These are phyloP conservation scores for Collybia sordida DNA, from an alignment of 768 basidiomycete genomes.

Conservation along the genomic window DNA sequence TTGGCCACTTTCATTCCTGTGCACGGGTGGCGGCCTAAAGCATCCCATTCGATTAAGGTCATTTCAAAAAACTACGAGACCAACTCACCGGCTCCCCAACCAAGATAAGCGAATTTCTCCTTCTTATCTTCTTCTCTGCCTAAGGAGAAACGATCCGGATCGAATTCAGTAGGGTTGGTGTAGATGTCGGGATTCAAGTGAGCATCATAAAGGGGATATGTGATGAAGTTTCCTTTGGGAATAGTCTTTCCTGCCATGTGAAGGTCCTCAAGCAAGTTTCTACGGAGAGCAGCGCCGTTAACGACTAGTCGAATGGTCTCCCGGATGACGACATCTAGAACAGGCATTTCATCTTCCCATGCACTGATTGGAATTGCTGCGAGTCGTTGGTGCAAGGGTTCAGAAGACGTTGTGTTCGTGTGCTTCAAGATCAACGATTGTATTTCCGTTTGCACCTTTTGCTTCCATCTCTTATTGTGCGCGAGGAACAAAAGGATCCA, in stretches of 20 bases:
- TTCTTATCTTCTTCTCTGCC: slow-evolving; percentile 36
- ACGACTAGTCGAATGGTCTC: slow-evolving; percentile 36
- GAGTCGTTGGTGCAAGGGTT: slow-evolving; percentile 33
- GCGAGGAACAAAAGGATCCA: slow-evolving; percentile 36
- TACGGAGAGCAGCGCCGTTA: slow-evolving; percentile 28
- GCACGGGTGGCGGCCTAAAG: slow-evolving; percentile 36
- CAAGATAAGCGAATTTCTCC: slow-evolving; percentile 29
- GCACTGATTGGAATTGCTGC: slow-evolving; percentile 30
- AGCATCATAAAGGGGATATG: slow-evolving; percentile 29
- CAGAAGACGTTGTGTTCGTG: slow-evolving; percentile 18
- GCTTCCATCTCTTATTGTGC: slow-evolving; percentile 32
- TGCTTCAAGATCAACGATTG: slow-evolving; percentile 27
- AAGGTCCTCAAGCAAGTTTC: slow-evolving; percentile 32
- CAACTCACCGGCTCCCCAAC: slow-evolving; percentile 38
- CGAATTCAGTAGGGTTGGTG: slow-evolving; percentile 30
- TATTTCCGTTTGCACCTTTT: slow-evolving; percentile 26
- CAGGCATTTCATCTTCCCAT: slow-evolving; percentile 41
- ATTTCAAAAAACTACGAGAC: neutral
- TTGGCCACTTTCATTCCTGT: slow-evolving; percentile 38
- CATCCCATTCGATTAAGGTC: neutral
- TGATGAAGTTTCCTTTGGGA: slow-evolving; percentile 32
- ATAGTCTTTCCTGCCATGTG: slow-evolving; percentile 24
- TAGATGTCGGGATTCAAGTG: slow-evolving; percentile 37
- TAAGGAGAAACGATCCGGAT: slow-evolving; percentile 30
- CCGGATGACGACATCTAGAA: slow-evolving; percentile 34